Conservation (phyloP, 2,329 filamentous ascomycete species). For the Tolypocladium tundrense region DNA sequence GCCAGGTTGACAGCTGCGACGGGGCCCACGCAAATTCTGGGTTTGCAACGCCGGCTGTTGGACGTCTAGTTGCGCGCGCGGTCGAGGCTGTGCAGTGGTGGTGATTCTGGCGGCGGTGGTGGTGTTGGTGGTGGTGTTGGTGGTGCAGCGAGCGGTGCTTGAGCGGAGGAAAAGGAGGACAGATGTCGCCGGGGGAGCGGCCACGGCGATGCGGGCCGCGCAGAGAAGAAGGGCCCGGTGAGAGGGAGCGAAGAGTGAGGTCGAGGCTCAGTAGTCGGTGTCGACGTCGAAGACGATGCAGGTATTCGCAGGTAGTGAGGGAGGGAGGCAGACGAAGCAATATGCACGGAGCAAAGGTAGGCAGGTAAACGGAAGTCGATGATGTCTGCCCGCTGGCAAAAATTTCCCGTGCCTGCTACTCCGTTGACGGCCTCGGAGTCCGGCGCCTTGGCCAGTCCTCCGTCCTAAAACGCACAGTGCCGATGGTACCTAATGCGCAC, state of each 20-base stretch:
- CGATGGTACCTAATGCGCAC: background rate
- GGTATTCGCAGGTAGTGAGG: background rate
- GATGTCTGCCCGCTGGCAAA: constrained; percentile 14
- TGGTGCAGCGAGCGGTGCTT: background rate
- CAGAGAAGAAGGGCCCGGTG: background rate
- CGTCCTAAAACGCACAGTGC: background rate
- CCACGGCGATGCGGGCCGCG: background rate
- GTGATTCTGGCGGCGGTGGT: background rate
- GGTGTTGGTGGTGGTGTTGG: background rate
- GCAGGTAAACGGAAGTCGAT: constrained; percentile 1
- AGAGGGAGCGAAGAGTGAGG: background rate
- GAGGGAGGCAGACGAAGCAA: background rate
- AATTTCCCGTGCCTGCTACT: constrained; percentile 20
- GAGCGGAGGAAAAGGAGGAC: background rate
- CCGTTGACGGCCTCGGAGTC: constrained; percentile 28
- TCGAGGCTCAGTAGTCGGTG: background rate
- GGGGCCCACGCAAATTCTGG: background rate
- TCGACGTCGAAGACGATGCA: background rate
- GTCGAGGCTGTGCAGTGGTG: background rate
- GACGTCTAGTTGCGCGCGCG: background rate
- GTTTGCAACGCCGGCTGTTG: background rate
- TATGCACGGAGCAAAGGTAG: background rate
- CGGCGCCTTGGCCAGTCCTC: constrained; percentile 5
- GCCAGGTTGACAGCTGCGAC: constrained; percentile 39
- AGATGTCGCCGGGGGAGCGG: background rate